Percentiles rank a stretch among this genome's conserved stretches.
These are phyloP conservation scores for Tetrapyrgos nigripes DNA, from an alignment of 1,284 basidiomycete species.

Conservation along the genomic window DNA sequence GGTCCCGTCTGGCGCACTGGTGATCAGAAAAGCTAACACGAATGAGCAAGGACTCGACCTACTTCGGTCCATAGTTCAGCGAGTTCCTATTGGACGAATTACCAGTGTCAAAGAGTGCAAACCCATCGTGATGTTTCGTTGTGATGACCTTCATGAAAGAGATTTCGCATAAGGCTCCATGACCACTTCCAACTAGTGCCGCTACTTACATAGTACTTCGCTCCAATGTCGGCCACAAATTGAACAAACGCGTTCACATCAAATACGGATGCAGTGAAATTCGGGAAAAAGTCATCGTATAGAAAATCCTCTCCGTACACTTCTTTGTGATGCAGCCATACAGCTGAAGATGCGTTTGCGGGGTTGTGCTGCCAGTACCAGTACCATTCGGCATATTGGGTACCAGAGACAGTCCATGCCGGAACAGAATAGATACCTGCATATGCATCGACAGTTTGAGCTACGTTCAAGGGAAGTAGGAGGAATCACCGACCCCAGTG, in stretches of 20 bases:
- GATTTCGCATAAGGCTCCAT: background rate
- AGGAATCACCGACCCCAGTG: conserved; percentile 10
- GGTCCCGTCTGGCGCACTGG: conserved; percentile 30
- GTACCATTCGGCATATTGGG: conserved; percentile 21
- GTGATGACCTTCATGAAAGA: conserved; percentile 5
- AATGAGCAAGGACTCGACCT: background rate
- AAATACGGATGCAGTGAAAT: conserved; percentile 16
- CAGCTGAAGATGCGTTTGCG: conserved; percentile 17
- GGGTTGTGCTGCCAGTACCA: conserved; percentile 23
- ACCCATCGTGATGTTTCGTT: conserved; percentile 19
- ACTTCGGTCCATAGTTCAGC: conserved; percentile 18
- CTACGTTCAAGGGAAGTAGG: background rate
- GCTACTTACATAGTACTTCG: conserved; percentile 11
- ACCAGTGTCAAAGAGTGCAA: conserved; percentile 18
- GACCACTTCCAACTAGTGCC: background rate
- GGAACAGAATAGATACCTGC: conserved; percentile 16
- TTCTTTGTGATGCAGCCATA: conserved; percentile 20
- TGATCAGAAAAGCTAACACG: background rate
- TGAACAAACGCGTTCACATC: conserved; percentile 13
- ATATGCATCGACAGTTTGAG: background rate
- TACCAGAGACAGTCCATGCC: conserved; percentile 19
- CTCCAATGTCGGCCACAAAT: conserved; percentile 15
- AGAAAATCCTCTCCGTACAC: conserved; percentile 19
- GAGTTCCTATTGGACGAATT: conserved; percentile 18
- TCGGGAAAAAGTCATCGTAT: conserved; percentile 17